Evolutionary conservation across 768 basidiomycete genomes (phyloP).

Genomic region (Megacollybia marginata): DNA sequence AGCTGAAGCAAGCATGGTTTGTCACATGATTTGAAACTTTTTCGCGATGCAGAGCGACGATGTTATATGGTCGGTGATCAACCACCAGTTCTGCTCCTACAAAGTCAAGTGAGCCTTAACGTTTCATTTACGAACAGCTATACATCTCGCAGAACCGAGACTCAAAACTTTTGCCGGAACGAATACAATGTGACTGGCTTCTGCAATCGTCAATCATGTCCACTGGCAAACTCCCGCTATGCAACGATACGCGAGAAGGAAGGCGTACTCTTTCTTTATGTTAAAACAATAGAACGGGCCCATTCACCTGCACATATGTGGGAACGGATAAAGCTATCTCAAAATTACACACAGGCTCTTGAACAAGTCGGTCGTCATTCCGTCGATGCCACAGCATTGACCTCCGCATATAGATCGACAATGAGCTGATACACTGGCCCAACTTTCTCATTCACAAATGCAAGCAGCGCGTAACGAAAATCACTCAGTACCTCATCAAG

Average conservation of each 20-base stretch:
- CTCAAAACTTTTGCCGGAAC: slow-evolving; percentile 98
- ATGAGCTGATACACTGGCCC: slow-evolving; percentile 95
- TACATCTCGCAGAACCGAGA: slow-evolving; percentile 57
- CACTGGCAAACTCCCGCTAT: slow-evolving; percentile 95
- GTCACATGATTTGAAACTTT: neutral
- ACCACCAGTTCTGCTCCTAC: slow-evolving; percentile 94
- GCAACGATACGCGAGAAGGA: slow-evolving; percentile 97
- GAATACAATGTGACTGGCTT: slow-evolving; percentile 98
- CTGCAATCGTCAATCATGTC: slow-evolving; percentile 93
- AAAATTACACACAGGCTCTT: slow-evolving; percentile 91
- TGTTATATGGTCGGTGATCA: slow-evolving; percentile 96
- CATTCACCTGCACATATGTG: slow-evolving; percentile 97
- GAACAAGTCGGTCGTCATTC: slow-evolving; percentile 62
- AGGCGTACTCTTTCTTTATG: slow-evolving; percentile 85
- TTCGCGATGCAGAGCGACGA: slow-evolving; percentile 85
- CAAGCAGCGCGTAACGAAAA: slow-evolving; percentile 98
- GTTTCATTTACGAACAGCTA: slow-evolving; percentile 3
- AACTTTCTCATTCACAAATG: slow-evolving; percentile 97
- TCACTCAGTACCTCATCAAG: slow-evolving; percentile 98
- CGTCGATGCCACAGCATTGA: neutral
- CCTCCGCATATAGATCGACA: slow-evolving; percentile 65
- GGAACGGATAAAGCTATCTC: slow-evolving; percentile 90
- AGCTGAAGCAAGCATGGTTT: too few species aligned
- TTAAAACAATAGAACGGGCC: slow-evolving; percentile 97
- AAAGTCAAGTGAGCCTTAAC: slow-evolving; percentile 84